Evolutionary conservation across 306 rosid genomes (phyloP), one percentile per base, ranked within the genome.

Genomic region (Ochetophila trinervis): DNA sequence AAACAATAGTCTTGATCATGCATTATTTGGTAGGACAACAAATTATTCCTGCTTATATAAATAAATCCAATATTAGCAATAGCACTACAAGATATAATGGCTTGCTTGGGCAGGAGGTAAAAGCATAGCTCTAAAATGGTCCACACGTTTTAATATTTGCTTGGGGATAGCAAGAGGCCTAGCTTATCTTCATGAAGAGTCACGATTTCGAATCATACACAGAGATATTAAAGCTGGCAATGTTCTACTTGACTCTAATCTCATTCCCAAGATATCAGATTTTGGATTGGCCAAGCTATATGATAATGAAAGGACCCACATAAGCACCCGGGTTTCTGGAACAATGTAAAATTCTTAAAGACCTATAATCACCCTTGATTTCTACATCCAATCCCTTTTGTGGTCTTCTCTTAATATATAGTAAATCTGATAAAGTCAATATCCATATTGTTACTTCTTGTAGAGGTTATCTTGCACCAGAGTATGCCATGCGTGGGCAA

Each of bases 1-100:
- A 72, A 88, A 88, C 63, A 88, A 77, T 80, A 86, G 91, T 69
- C 88, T 88, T 73, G 91, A 86, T 75, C 89, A 86, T 82, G 91
- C 86, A 61, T 49, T 88, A 60, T 88, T 88, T 78, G 92, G 92
- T 88, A 84, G 30, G 78, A 35, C 52, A 67, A 5, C 69, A 12
- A 2, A 70, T 36, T 21, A 6, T 54, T 53, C 60, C 50, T 30
- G 18, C 32, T 66, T 59, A 8, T 9, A 40, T 6, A 8, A 40
- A 8, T 57, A n/a, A 51, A 45, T 60, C 36, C 6, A 19, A 18
- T 27, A 19, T 5, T 4, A 15, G 45, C 15, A 68, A 16, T 18
- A 6, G 21, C 22, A 18, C n/a, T 1, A 62, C 1, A 17, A 62
- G 23, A 47, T 17, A 32, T 58, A 45, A 27, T 27, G 2, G 15